phyloP scores from a whole-genome alignment of 306 rosid species.

The Cicer judaicum region DNA sequence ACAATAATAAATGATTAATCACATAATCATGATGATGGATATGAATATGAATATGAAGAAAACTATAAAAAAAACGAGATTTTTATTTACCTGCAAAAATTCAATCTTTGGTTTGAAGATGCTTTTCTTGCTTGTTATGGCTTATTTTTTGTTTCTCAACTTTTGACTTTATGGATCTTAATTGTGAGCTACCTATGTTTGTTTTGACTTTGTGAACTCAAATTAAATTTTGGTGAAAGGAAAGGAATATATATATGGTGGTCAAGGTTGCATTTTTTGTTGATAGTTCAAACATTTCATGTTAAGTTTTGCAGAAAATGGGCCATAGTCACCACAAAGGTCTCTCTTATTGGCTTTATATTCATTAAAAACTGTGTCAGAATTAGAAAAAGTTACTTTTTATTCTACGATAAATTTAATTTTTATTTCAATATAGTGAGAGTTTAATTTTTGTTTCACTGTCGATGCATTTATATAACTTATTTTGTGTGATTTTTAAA shows the following conservation, averaged over 20 bases:
- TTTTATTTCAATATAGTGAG: no score
- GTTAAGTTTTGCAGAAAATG: conserved; percentile 1
- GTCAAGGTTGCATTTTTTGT: no score
- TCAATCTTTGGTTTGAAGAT: conserved; percentile 3
- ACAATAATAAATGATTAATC: conserved; percentile 29
- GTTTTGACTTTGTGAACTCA: conserved; percentile 11
- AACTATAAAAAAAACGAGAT: conserved; percentile 8
- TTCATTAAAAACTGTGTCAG: neutral
- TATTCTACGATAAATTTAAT: no score
- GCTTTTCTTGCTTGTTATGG: neutral
- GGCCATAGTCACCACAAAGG: neutral
- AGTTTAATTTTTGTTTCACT: no score
- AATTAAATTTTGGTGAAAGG: neutral
- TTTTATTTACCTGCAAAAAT: conserved; percentile 48
- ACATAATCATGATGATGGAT: neutral
- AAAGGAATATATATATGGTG: neutral
- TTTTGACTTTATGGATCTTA: conserved; percentile 45
- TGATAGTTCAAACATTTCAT: neutral
- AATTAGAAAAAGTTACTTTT: neutral
- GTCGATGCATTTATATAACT: no score
- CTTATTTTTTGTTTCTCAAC: neutral
- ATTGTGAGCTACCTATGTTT: neutral
- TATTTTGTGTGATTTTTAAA: no score
- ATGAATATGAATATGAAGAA: conserved; percentile 9
- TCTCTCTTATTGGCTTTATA: neutral